Conservation (phyloP, 2,329 filamentous ascomycete species). For the Hypoxylon sp. region DNA sequence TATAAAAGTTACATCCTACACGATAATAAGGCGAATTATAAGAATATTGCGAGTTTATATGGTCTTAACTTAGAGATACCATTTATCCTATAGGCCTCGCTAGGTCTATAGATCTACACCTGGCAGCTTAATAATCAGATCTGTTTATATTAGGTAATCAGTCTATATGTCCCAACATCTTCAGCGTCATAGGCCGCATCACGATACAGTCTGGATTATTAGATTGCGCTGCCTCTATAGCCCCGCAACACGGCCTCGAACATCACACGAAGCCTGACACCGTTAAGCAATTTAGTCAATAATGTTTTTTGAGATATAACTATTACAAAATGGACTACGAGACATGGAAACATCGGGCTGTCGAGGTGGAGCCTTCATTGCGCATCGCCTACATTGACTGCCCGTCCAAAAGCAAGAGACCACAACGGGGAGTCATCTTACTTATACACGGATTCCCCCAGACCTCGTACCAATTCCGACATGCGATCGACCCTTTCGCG, state of each 20-base stretch:
- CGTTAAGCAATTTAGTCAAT: neutral
- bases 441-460: constrained; percentile 64
- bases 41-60: neutral
- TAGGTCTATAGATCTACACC: neutral
- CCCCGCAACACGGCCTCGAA: neutral
- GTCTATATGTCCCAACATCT: neutral
- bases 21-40: no score
- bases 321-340: constrained; percentile 23
- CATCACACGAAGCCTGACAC: neutral
- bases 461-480: constrained; percentile 60
- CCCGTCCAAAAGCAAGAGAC: constrained; percentile 30
- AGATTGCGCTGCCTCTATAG: neutral
- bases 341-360: constrained; percentile 32
- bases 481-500: constrained; percentile 55
- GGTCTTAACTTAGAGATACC: neutral
- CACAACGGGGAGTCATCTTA: constrained; percentile 54
- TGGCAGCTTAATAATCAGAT: no score
- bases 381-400: constrained; percentile 40
- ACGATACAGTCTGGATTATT: neutral
- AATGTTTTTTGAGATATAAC: neutral
- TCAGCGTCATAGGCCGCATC: constrained; percentile 4
- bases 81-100: neutral
- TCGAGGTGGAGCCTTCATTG: constrained; percentile 36
- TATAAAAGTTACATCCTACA: no score
- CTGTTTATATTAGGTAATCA: neutral